These are phyloP conservation scores for Calonectria honghensis DNA, from an alignment of 2,329 filamentous ascomycete species.

Conservation along the genomic window DNA sequence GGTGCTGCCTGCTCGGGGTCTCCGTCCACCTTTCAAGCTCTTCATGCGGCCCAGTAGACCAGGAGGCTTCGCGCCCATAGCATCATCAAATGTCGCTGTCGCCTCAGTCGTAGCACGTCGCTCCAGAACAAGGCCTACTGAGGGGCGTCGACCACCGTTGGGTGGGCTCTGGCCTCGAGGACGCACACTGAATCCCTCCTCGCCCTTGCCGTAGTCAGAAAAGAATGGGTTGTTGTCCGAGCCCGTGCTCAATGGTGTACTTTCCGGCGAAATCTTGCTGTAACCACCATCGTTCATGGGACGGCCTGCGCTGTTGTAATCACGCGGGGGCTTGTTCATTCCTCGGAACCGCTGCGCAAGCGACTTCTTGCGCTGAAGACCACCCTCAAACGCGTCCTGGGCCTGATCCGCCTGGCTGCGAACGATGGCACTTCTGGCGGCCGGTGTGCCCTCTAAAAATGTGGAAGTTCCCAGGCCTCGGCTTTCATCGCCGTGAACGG, in stretches of 20 bases:
- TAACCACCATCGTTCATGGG: slow-evolving; percentile 68
- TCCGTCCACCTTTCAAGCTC: slow-evolving; percentile 83
- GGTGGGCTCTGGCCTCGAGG: slow-evolving; percentile 74
- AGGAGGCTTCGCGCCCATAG: slow-evolving; percentile 67
- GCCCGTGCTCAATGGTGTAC: slow-evolving; percentile 57
- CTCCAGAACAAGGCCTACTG: slow-evolving; percentile 71
- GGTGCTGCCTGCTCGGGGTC: slow-evolving; percentile 61
- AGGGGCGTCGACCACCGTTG: slow-evolving; percentile 60
- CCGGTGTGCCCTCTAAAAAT: slow-evolving; percentile 95
- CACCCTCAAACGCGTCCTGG: slow-evolving; percentile 73
- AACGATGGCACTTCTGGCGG: slow-evolving; percentile 86
- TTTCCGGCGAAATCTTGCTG: slow-evolving; percentile 64
- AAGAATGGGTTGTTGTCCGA: slow-evolving; percentile 84
- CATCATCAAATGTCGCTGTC: slow-evolving; percentile 62
- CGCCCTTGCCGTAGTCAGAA: slow-evolving; percentile 80
- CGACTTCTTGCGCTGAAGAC: slow-evolving; percentile 93
- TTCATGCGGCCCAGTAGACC: slow-evolving; percentile 88
- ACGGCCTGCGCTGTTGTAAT: slow-evolving; percentile 75
- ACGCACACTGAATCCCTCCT: slow-evolving; percentile 70
- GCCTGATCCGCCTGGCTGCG: slow-evolving; percentile 82
- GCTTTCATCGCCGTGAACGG: slow-evolving; percentile 89
- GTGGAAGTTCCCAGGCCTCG: slow-evolving; percentile 94
- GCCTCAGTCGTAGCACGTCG: slow-evolving; percentile 79
- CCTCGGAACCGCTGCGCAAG: slow-evolving; percentile 93
- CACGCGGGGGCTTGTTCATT: slow-evolving; percentile 82